phyloP scores from a whole-genome alignment of 2,329 filamentous ascomycete species.

The Colletotrichum zoysiae region DNA sequence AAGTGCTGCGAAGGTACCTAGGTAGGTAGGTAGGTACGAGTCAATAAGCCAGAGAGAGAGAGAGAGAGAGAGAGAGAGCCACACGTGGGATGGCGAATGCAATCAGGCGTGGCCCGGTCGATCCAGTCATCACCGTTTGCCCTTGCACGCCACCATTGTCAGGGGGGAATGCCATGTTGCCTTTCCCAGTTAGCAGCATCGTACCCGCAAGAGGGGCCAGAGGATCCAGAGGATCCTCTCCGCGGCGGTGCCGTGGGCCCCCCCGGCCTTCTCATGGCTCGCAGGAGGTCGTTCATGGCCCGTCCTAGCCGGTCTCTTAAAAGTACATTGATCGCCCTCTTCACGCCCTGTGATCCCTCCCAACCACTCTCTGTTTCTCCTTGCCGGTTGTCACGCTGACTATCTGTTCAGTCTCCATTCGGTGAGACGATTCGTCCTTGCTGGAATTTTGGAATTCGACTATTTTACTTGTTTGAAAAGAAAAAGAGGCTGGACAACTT shows the following conservation, averaged over 20 bases:
- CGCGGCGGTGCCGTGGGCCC: constrained; percentile 31
- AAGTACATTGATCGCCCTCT: constrained; percentile 32
- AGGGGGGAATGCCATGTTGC: constrained; percentile 25
- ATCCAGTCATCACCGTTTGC: constrained; percentile 37
- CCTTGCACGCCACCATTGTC: constrained; percentile 39
- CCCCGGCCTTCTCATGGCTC: constrained; percentile 31
- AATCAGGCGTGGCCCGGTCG: constrained; percentile 11
- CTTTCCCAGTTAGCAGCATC: constrained; percentile 23
- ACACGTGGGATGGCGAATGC: background rate
- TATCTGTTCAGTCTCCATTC: constrained; percentile 17
- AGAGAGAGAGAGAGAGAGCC: background rate
- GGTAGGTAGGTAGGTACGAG: constrained; percentile 17
- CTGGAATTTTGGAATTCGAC: constrained; percentile 30
- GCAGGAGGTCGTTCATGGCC: constrained; percentile 23
- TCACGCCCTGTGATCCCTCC: constrained; percentile 23
- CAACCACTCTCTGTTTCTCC: constrained; percentile 34
- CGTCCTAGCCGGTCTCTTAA: constrained; percentile 28
- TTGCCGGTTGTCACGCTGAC: constrained; percentile 32
- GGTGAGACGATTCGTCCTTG: constrained; percentile 19
- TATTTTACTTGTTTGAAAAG: constrained; percentile 25
- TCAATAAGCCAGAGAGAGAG: constrained; percentile 3
- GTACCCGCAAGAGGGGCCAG: constrained; percentile 23
- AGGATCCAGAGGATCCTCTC: constrained; percentile 25
- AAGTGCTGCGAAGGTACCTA: background rate
- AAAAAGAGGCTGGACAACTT: constrained; percentile 32